Evolutionary conservation across 202 grass and related monocot species (phyloP), one percentile per base, ranked within the genome.

Genomic region (Saccharum hybrid): DNA sequence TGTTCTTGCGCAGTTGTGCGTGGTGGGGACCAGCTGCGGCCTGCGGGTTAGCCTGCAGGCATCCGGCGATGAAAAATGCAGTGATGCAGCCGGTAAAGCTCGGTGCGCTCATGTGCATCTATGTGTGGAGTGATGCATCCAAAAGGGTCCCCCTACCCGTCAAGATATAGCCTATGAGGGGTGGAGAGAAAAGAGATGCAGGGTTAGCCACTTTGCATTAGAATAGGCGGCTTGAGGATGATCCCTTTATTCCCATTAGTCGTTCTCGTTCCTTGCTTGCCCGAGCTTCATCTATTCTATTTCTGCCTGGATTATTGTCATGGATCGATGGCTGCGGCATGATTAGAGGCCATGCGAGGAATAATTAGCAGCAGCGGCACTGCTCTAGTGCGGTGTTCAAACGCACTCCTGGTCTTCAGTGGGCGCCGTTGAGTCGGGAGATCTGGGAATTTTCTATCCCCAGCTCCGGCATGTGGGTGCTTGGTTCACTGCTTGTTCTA

Each of bases 211-310:
- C 75, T 57, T 75, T 64, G 81, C 70, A 81, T 77, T 90, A 87
- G 70, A 90, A 67, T 90, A 84, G 71, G 46, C 56, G 34, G 46
- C 46, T 75, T 68, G 21, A 66, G 43, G 71, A 73, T 66, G 62
- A 41, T 30, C 59, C 57, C 85, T 90, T 84, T 87, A 90, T 87
- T 90, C 88, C 64, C 76, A 87, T 60, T 81, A 65, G 64, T 66
- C 66, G 70, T 70, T 80, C 80, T 80, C 80, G 63, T 45, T 68
- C 34, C 28, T 34, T 83, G 14, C 46, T 49, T 16, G 14, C 14
- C 46, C 14, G 46, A 49, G 46, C 49, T 18, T 52, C 68, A 76
- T 71, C 84, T 69, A 56, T 59, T 81, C 70, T 62, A 63, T 64
- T 71, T 9, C 21, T 10, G 56, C 45, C 60, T 13, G 65, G 75